These are phyloP conservation scores for Aeminium ludgeri DNA, from an alignment of 495 filamentous ascomycete genomes.

Conservation along the genomic window DNA sequence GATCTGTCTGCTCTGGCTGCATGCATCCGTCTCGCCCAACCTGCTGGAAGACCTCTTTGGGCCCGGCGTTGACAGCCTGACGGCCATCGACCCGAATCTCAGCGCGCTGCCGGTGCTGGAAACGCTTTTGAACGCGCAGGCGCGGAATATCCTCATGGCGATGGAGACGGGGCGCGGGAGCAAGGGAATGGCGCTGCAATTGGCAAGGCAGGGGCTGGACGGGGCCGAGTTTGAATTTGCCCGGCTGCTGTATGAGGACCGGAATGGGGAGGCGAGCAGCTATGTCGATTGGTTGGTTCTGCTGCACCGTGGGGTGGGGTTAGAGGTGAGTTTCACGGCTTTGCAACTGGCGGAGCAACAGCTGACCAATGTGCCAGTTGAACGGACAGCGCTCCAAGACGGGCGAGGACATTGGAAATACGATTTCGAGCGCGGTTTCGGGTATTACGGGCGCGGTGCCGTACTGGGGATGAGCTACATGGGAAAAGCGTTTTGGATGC, in stretches of 20 bases:
- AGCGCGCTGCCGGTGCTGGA: constrained; percentile 58
- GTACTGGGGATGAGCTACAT: too few relatives aligned
- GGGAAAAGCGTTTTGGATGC: too few relatives aligned
- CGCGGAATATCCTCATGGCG: constrained; percentile 83
- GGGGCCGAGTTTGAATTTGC: constrained; percentile 96
- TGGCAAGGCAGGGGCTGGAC: constrained; percentile 85
- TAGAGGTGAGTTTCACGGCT: constrained; percentile 13
- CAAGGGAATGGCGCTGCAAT: constrained; percentile 74
- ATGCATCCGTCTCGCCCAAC: constrained; percentile 57
- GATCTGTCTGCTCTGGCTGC: constrained; percentile 76
- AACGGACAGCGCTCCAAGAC: constrained; percentile 12
- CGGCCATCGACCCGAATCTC: constrained; percentile 58
- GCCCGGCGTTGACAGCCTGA: constrained; percentile 50
- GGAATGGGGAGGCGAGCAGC: constrained; percentile 91
- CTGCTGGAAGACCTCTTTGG: constrained; percentile 85
- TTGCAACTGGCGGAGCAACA: neutral
- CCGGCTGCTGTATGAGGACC: constrained; percentile 72
- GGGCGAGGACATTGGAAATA: constrained; percentile 4
- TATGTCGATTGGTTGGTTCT: constrained; percentile 99
- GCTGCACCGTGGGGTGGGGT: constrained; percentile 44
- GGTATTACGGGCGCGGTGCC: too few relatives aligned
- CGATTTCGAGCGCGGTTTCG: too few relatives aligned
- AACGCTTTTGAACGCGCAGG: constrained; percentile 89
- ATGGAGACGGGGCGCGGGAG: constrained; percentile 63
- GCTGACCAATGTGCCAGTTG: constrained; percentile 4